Conservation (phyloP, 164 flowering plant species). For the Warburgia ugandensis region DNA sequence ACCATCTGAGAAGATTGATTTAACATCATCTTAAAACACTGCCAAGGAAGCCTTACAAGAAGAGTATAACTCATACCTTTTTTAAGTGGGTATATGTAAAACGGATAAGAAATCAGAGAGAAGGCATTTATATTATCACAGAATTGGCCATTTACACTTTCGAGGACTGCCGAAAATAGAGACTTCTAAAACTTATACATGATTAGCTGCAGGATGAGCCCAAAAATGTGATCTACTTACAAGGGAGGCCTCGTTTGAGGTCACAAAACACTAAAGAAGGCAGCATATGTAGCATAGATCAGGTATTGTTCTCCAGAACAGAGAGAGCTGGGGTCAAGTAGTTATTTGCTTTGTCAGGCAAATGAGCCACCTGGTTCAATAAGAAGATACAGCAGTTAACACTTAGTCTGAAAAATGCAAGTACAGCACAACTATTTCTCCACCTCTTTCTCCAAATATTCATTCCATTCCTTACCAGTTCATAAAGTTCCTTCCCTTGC, state of each 20-base stretch:
- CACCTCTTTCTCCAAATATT: not conserved
- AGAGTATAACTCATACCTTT: too few relatives aligned
- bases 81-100: too few relatives aligned
- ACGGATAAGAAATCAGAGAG: too few relatives aligned
- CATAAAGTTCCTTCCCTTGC: slow-evolving; percentile 87
- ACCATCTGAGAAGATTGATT: too few relatives aligned
- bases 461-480: slow-evolving; percentile 48
- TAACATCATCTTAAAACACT: too few relatives aligned
- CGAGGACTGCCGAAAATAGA: too few relatives aligned
- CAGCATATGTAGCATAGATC: slow-evolving; percentile 12
- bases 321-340: slow-evolving; percentile 87
- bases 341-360: slow-evolving; percentile 96
- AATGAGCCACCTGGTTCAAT: slow-evolving; percentile 77
- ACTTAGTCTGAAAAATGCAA: not conserved
- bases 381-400: not conserved
- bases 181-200: too few relatives aligned
- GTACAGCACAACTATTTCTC: not conserved
- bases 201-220: too few relatives aligned
- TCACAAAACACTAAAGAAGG: not conserved
- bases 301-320: slow-evolving; percentile 83
- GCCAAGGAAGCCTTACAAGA: too few relatives aligned
- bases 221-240: not conserved
- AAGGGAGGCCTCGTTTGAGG: not conserved
- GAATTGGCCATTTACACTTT: too few relatives aligned
- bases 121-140: too few relatives aligned